A percentile compares a stretch with the other conserved stretches of the same genome.
Conservation (phyloP, 768 basidiomycete genomes). For the Rhodotorula kratochvilovae region DNA sequence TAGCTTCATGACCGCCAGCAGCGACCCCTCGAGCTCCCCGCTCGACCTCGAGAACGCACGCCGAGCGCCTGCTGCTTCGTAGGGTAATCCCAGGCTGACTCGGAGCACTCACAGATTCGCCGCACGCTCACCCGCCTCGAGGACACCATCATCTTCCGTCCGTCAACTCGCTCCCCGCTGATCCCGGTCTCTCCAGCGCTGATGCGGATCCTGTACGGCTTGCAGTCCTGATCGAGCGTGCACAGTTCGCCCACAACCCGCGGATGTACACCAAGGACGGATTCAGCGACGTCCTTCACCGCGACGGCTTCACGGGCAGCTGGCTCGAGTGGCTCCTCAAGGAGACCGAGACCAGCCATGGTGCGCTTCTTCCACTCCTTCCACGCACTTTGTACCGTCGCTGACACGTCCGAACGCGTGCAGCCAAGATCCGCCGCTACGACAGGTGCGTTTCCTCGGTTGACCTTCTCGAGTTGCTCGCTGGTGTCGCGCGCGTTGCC, state of each 20-base stretch:
- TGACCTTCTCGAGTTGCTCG: neutral
- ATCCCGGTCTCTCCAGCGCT: neutral
- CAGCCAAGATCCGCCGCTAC: conserved; percentile 91
- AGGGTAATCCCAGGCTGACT: conserved; percentile 45
- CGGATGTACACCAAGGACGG: conserved; percentile 70
- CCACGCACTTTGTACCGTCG: conserved; percentile 5
- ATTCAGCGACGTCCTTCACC: conserved; percentile 66
- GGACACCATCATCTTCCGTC: conserved; percentile 93
- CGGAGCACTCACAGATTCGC: conserved; percentile 64
- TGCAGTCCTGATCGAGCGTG: conserved; percentile 81
- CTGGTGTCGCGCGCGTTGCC: no score
- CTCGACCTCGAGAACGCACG: conserved; percentile 33
- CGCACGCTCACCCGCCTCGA: conserved; percentile 82
- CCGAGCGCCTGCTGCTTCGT: no score
- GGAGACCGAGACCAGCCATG: conserved; percentile 91
- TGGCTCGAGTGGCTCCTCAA: conserved; percentile 98
- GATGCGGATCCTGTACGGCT: no score
- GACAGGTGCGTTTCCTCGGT: conserved; percentile 61
- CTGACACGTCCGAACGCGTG: neutral
- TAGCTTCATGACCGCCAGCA: conserved; percentile 26
- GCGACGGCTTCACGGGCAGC: conserved; percentile 70
- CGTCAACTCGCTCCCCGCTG: conserved; percentile 17
- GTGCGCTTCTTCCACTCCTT: conserved; percentile 59
- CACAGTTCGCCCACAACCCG: conserved; percentile 91
- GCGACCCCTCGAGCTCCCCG: conserved; percentile 8